Evolutionary conservation across 2,329 filamentous ascomycete genomes (phyloP).

Genomic region (Exophiala lecanii-corni): DNA sequence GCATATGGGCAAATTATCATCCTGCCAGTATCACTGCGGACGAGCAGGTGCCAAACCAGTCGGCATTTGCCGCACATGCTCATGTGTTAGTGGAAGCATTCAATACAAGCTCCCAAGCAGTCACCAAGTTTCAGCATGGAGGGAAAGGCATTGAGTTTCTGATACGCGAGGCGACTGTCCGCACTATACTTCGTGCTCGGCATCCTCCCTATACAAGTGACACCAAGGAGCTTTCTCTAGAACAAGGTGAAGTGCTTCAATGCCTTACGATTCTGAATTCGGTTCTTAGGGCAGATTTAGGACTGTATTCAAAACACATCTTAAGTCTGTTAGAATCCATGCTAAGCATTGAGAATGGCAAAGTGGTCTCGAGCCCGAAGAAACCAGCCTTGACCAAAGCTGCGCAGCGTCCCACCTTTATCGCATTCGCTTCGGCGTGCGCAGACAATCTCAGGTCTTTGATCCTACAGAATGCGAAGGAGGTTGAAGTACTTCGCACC

Average conservation of each 20-base stretch:
- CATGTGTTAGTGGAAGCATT: conserved; percentile 17
- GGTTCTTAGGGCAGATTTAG: conserved; percentile 44
- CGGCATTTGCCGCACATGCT: conserved; percentile 26
- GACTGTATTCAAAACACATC: conserved; percentile 67
- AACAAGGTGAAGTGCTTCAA: conserved; percentile 21
- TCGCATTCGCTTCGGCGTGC: conserved; percentile 63
- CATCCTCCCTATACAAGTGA: conserved; percentile 28
- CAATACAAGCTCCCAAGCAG: conserved; percentile 10
- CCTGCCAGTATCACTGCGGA: conserved; percentile 13
- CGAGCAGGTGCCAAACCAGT: conserved; percentile 17
- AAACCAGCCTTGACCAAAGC: conserved; percentile 15
- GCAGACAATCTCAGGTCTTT: conserved; percentile 17
- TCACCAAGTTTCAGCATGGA: conserved; percentile 11
- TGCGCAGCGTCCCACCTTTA: conserved; percentile 63
- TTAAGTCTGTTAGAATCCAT: conserved; percentile 72
- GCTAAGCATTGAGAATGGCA: conserved; percentile 35
- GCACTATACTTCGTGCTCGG: conserved; percentile 13
- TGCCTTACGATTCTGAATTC: conserved; percentile 19
- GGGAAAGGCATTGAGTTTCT: conserved; percentile 3
- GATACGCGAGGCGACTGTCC: conserved; percentile 14
- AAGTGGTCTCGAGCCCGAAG: conserved; percentile 6
- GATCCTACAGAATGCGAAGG: conserved; percentile 12
- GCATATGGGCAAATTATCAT: conserved; percentile 17
- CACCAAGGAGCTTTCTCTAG: conserved; percentile 20
- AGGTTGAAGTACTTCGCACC: conserved; percentile 7